Conservation (phyloP, 306 rosid genomes). For the Calophaca sinica region DNA sequence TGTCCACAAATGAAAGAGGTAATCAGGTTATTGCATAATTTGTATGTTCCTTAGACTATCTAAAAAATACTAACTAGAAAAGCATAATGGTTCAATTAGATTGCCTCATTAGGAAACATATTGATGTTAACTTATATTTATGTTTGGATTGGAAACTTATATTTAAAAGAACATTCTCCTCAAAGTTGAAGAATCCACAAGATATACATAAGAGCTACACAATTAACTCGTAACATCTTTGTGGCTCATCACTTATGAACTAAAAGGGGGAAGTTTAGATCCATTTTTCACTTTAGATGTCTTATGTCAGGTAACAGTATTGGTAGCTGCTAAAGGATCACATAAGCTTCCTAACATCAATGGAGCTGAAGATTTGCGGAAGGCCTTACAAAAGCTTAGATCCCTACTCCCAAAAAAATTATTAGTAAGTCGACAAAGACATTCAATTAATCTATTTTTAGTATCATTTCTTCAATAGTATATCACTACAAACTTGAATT, state of each 20-base stretch:
- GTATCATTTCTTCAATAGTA: constrained; percentile 15
- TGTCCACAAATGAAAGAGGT: not conserved
- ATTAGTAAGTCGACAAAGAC: constrained; percentile 61
- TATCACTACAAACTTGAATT: not conserved
- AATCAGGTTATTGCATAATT: not conserved
- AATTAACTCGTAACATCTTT: not conserved
- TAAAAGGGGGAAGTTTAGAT: not conserved
- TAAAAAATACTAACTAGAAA: not conserved
- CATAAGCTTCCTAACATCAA: constrained; percentile 78
- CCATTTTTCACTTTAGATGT: constrained; percentile 1
- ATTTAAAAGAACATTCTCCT: not conserved
- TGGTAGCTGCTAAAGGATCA: constrained; percentile 90
- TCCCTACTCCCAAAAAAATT: constrained; percentile 73
- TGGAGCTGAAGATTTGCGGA: constrained; percentile 72
- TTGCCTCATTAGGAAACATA: constrained; percentile 3
- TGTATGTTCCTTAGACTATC: not conserved
- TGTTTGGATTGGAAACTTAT: not conserved
- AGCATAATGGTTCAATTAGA: not conserved
- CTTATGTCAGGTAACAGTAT: constrained; percentile 67
- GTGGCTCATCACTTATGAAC: not conserved
- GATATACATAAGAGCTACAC: not conserved
- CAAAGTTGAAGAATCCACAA: constrained; percentile 8
- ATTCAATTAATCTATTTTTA: constrained; percentile 1
- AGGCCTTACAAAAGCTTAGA: constrained; percentile 75
- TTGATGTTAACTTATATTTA: not conserved